phyloP scores from a whole-genome alignment of 1,284 basidiomycete genomes.

The Austroboletus novae-zelandiae region DNA sequence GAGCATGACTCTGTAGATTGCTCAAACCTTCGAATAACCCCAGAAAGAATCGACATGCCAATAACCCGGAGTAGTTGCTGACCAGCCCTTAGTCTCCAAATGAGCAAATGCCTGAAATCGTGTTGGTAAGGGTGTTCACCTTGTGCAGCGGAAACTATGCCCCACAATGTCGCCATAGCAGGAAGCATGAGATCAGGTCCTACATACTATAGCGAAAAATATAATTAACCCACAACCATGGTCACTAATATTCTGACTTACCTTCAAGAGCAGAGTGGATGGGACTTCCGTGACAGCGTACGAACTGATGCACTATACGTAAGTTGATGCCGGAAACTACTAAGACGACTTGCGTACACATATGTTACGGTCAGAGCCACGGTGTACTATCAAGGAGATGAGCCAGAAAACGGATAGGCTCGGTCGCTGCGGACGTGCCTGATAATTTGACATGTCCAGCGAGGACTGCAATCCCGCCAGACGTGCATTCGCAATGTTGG shows the following conservation, averaged over 20 bases:
- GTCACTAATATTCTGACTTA: constrained; percentile 14
- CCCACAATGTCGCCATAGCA: constrained; percentile 55
- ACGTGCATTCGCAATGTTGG: constrained; percentile 58
- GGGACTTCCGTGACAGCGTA: constrained; percentile 60
- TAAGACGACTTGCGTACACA: constrained; percentile 33
- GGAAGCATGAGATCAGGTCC: constrained; percentile 60
- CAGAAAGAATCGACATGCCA: constrained; percentile 63
- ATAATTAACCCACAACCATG: neutral
- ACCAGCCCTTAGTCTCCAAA: constrained; percentile 44
- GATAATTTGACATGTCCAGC: constrained; percentile 48
- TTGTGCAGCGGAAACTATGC: constrained; percentile 54
- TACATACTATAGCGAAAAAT: constrained; percentile 37
- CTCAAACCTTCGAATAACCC: constrained; percentile 56
- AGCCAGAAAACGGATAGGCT: neutral
- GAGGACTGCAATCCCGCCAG: constrained; percentile 56
- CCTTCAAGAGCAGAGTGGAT: constrained; percentile 55
- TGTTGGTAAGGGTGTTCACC: constrained; percentile 32
- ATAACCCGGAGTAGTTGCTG: constrained; percentile 48
- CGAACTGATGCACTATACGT: constrained; percentile 36
- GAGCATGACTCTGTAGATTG: constrained; percentile 39
- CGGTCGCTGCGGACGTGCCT: constrained; percentile 26
- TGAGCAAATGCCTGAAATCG: constrained; percentile 5
- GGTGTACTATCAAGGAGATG: constrained; percentile 36
- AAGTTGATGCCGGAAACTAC: neutral
- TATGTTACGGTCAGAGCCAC: constrained; percentile 54